Evolutionary conservation across 306 rosid genomes (phyloP).

Genomic region (Vigna trinervia): DNA sequence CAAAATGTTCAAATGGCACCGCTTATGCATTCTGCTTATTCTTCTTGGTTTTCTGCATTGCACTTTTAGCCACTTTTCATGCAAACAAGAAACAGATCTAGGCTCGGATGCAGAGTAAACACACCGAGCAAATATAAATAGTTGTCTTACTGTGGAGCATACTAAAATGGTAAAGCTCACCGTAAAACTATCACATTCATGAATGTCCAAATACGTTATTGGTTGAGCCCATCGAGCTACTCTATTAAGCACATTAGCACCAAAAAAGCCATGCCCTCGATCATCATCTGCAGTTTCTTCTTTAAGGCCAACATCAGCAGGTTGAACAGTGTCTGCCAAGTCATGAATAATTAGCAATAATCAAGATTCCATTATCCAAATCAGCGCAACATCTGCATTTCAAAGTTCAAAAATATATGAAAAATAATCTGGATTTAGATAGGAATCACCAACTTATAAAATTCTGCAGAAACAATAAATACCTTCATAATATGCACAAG

Average conservation of each 20-base stretch:
- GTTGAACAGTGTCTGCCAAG: conserved; percentile 63
- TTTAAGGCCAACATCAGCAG: conserved; percentile 80
- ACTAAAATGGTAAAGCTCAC: conserved; percentile 51
- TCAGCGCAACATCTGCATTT: conserved; percentile 23
- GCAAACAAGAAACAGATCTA: conserved; percentile 13
- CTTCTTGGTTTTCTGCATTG: conserved; percentile 3
- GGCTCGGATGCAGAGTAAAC: background rate
- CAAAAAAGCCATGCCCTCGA: conserved; percentile 81
- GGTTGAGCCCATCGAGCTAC: conserved; percentile 91
- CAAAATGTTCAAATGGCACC: conserved; percentile 23
- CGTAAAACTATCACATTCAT: conserved; percentile 76
- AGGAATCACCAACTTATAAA: background rate
- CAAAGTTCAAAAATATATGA: conserved; percentile 25
- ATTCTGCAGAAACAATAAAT: conserved; percentile 29
- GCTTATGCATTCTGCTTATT: background rate
- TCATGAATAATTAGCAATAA: conserved; percentile 34
- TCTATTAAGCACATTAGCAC: conserved; percentile 60
- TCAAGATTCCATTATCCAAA: conserved; percentile 36
- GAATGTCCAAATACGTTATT: conserved; percentile 75
- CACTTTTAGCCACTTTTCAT: conserved; percentile 8
- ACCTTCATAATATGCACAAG: background rate
- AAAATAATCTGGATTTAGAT: conserved; percentile 8
- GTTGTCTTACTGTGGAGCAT: conserved; percentile 4
- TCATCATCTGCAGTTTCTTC: conserved; percentile 80
- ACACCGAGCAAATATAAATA: background rate